Percentiles rank a stretch among this genome's conserved stretches.
Conservation (phyloP, 306 rosid species). For the Luffa acutangula region DNA sequence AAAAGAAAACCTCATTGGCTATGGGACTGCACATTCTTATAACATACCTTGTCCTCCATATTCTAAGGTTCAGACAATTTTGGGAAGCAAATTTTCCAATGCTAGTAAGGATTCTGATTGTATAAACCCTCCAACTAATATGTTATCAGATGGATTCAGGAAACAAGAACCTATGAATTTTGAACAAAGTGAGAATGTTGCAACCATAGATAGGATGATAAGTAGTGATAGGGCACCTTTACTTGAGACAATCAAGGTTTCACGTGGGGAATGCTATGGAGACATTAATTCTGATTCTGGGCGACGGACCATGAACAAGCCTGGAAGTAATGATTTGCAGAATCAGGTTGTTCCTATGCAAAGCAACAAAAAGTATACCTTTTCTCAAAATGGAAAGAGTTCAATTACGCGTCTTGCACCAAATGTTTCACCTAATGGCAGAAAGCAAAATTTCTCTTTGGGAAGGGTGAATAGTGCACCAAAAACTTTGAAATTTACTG, state of each 20-base stretch:
- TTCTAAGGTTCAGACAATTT: slow-evolving; percentile 6
- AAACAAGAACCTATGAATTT: background rate
- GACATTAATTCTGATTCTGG: background rate
- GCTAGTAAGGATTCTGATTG: background rate
- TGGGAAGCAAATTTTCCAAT: background rate
- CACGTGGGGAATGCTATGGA: background rate
- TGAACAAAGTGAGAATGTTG: background rate
- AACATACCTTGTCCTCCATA: background rate
- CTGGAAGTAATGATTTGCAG: background rate
- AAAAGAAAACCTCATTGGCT: background rate
- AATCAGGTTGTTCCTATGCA: background rate
- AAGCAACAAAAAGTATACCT: background rate
- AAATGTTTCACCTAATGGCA: background rate
- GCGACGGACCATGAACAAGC: background rate
- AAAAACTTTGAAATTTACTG: background rate
- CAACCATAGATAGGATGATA: background rate
- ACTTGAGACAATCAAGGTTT: background rate
- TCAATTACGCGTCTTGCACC: background rate
- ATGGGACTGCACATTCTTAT: background rate
- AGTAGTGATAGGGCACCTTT: background rate
- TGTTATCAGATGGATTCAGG: background rate
- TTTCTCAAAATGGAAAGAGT: slow-evolving; percentile 13
- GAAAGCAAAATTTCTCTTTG: background rate
- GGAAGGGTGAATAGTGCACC: slow-evolving; percentile 18
- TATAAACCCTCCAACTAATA: background rate